Evolutionary conservation across 73 alveolate species (phyloP).

Genomic region (Paramecium sonneborni): DNA sequence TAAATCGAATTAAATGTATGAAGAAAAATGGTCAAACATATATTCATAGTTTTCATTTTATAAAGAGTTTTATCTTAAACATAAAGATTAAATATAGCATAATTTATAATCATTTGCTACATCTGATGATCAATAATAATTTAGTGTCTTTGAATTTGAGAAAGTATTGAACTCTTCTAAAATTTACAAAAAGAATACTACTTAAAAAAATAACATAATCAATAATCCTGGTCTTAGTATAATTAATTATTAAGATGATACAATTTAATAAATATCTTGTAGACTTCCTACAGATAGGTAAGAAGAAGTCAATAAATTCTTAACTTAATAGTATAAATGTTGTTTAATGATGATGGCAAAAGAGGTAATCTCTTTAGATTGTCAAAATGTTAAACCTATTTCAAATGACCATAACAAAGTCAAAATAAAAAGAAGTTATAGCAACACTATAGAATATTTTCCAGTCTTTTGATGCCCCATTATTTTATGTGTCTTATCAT

Average conservation of each 20-base stretch:
- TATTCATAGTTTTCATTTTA: slow-evolving; percentile 35
- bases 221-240: background rate
- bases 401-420: background rate
- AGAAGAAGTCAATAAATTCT: background rate
- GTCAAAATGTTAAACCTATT: background rate
- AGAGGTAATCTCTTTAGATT: slow-evolving; percentile 5
- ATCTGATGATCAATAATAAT: background rate
- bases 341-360: slow-evolving; percentile 20
- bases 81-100: slow-evolving; percentile 15
- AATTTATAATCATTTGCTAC: background rate
- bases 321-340: background rate
- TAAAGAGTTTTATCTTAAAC: slow-evolving; percentile 26
- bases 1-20: slow-evolving; percentile 19
- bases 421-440: background rate
- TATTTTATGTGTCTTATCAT: background rate
- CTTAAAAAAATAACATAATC: background rate
- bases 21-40: background rate
- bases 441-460: background rate
- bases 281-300: slow-evolving; percentile 34
- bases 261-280: background rate
- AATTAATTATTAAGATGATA: slow-evolving; percentile 47
- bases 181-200: background rate
- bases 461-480: background rate
- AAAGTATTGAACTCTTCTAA: slow-evolving; percentile 29
- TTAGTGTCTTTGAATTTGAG: slow-evolving; percentile 22